Base-by-base conservation (phyloP, 2,329 filamentous ascomycete species). In the Thielaviopsis populi region DNA sequence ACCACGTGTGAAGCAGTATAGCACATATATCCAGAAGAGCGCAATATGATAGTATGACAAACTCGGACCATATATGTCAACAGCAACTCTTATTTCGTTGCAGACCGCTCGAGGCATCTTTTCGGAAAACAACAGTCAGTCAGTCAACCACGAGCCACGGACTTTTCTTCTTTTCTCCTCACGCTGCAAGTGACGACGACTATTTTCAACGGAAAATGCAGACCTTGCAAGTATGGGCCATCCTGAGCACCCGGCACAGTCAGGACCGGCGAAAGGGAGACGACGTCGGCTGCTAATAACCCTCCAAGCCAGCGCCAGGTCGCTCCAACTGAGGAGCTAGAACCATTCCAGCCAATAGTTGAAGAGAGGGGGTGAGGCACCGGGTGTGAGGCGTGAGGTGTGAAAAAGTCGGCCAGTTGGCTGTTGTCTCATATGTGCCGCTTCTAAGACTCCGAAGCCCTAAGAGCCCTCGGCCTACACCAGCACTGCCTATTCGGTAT, bases 141-240 rank as follows among this genome's bases (percentile, higher is more conserved):
- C 24, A 3, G n/a, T n/a, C n/a, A n/a, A n/a, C n/a, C n/a, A n/a
- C n/a, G n/a, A n/a, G 10, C 53, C 53, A 56, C 53, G 27, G 53
- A 56, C 53, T 37, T 56, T 17, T 56, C 15, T 56, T 56, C 53
- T 56, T 56, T 56, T 37, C 53, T 56, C 53, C 53, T 56, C 53
- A 33, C 27, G 8, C 53, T 37, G 30, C 27, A 33, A 56, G 15
- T 33, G 53, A 56, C 10, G 24, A 56, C 27, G 27, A 56, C 53
- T 56, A 11, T n/a, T 33, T 56, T 37, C 42, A 56, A 56, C 53
- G 17, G 50, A 54, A 33, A 37, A 33, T 19, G 8, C 24, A 54
- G 17, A 33, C 50, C 24, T 22, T 54, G 50, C 33, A 33, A 56
- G 27, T 37, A 22, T 17, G 17, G 30, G 53, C 53, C 30, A 37